These are phyloP conservation scores for Conticribra weissflogii DNA, from an alignment of 108 stramenopile species.

Conservation along the genomic window DNA sequence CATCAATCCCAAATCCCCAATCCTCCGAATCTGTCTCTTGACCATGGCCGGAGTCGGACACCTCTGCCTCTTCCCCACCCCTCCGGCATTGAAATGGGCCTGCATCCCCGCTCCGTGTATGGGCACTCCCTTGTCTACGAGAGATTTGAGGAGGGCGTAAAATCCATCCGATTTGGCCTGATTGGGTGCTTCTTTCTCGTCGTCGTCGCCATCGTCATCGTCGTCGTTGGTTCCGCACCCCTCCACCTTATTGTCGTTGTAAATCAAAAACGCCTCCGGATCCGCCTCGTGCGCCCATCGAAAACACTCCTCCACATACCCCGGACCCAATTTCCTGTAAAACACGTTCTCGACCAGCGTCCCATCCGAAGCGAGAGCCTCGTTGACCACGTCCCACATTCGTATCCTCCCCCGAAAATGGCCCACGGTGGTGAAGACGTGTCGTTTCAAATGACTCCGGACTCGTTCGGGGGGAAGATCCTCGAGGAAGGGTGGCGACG, in stretches of 20 bases:
- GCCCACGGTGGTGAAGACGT: constrained; percentile 89
- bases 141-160: constrained; percentile 74
- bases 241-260: constrained; percentile 96
- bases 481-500: constrained; percentile 72
- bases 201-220: not conserved
- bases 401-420: constrained; percentile 81
- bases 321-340: constrained; percentile 84
- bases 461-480: constrained; percentile 65
- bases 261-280: constrained; percentile 84
- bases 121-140: constrained; percentile 75
- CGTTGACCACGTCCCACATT: constrained; percentile 95
- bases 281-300: constrained; percentile 95
- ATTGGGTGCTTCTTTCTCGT: constrained; percentile 43
- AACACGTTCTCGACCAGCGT: constrained; percentile 88
- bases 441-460: constrained; percentile 60
- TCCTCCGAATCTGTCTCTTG: constrained; percentile 86
- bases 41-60: constrained; percentile 88
- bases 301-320: constrained; percentile 90
- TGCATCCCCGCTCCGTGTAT: constrained; percentile 92
- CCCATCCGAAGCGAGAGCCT: constrained; percentile 86
- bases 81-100: constrained; percentile 88
- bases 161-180: constrained; percentile 82
- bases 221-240: constrained; percentile 67
- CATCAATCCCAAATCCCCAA: constrained; percentile 84
- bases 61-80: constrained; percentile 68